These are phyloP conservation scores for Phytophthora litchii DNA, from an alignment of 352 stramenopile genomes.

Conservation along the genomic window DNA sequence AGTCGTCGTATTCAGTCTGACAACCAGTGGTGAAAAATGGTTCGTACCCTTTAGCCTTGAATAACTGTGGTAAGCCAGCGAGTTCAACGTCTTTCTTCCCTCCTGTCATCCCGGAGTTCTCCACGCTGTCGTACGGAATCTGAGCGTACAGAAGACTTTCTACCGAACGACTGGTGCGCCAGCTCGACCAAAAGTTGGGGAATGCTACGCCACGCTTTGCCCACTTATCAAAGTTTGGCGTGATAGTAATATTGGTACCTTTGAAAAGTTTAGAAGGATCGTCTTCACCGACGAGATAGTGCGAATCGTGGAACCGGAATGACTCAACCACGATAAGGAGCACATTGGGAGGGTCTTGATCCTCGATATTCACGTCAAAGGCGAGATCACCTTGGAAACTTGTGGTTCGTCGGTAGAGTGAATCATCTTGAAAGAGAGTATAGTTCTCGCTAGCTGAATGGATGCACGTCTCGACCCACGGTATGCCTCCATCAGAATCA, in stretches of 20 bases:
- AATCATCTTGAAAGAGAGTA: constrained; percentile 39
- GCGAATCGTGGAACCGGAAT: constrained; percentile 56
- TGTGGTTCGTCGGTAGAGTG: constrained; percentile 43
- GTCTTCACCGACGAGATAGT: constrained; percentile 52
- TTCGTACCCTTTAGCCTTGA: constrained; percentile 54
- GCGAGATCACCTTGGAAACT: constrained; percentile 44
- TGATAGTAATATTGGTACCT: constrained; percentile 31
- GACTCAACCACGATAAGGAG: constrained; percentile 58
- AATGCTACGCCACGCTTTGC: constrained; percentile 53
- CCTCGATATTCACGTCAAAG: constrained; percentile 48
- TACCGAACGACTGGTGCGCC: constrained; percentile 51
- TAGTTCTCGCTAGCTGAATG: constrained; percentile 43
- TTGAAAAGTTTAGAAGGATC: constrained; percentile 41
- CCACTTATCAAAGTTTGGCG: constrained; percentile 55
- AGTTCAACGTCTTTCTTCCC: constrained; percentile 33
- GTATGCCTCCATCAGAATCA: not conserved
- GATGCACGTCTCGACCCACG: constrained; percentile 29
- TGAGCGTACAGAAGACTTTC: constrained; percentile 56
- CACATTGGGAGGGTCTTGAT: constrained; percentile 45
- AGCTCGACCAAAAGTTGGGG: constrained; percentile 61
- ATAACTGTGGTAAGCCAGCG: constrained; percentile 47
- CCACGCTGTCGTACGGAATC: constrained; percentile 42
- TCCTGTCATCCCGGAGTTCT: constrained; percentile 31
- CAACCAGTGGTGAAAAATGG: constrained; percentile 50
- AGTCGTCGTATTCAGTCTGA: constrained; percentile 48